A percentile compares a stretch with the other conserved stretches of the same genome.
Evolutionary conservation across 768 basidiomycete genomes (phyloP).

Genomic region (Brasilioporus rufonigricans): DNA sequence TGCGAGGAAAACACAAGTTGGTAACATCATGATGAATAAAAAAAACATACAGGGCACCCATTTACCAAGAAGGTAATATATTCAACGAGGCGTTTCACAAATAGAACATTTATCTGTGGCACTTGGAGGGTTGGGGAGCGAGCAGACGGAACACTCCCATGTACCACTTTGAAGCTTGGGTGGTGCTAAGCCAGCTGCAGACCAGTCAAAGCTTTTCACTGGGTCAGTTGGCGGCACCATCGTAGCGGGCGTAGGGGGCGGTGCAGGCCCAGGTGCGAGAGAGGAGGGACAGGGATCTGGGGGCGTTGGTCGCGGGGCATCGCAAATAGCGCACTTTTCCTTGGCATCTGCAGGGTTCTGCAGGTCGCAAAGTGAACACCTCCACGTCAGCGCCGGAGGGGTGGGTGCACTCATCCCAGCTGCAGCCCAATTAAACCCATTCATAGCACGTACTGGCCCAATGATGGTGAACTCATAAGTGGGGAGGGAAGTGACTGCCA

Average conservation of each 20-base stretch:
- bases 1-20: not conserved
- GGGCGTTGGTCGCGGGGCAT: conserved; percentile 32
- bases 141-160: conserved; percentile 44
- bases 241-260: not conserved
- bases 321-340: conserved; percentile 48
- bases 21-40: conserved; percentile 15
- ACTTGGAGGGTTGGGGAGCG: conserved; percentile 44
- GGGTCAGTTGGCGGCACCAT: conserved; percentile 4
- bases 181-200: conserved; percentile 35
- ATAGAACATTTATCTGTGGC: conserved; percentile 46
- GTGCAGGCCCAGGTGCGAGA: not conserved
- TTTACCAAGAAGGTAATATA: conserved; percentile 6
- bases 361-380: conserved; percentile 51
- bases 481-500: conserved; percentile 47
- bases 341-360: conserved; percentile 36
- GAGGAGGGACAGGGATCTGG: conserved; percentile 14
- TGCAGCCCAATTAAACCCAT: conserved; percentile 60
- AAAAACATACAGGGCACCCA: conserved; percentile 1
- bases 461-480: conserved; percentile 34
- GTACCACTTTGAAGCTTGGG: conserved; percentile 19
- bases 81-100: conserved; percentile 45
- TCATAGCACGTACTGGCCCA: conserved; percentile 22
- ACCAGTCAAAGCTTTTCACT: conserved; percentile 36
- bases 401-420: conserved; percentile 53
- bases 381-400: conserved; percentile 43